Evolutionary conservation across 176 grass and related monocot genomes (phyloP).

Genomic region (Bothriochloa decipiens): DNA sequence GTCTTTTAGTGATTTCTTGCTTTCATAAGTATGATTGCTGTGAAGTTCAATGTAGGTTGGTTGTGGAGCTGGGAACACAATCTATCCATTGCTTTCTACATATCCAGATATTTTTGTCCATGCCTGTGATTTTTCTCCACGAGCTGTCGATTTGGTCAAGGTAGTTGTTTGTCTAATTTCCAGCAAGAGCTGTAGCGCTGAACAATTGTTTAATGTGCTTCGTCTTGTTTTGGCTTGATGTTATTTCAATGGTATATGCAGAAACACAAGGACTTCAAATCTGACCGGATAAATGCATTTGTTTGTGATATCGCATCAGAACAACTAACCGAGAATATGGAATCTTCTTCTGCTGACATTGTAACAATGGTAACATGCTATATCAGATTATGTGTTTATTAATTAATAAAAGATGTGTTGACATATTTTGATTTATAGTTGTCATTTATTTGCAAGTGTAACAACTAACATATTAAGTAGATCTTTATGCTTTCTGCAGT

Average conservation of each 20-base stretch:
- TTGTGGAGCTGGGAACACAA: constrained; percentile 88
- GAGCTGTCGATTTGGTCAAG: constrained; percentile 90
- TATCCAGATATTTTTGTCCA: constrained; percentile 85
- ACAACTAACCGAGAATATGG: constrained; percentile 54
- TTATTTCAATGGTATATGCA: constrained; percentile 43
- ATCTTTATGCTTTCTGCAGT: constrained; percentile 98
- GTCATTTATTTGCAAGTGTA: constrained; percentile 27
- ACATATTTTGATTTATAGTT: constrained; percentile 19
- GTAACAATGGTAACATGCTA: constrained; percentile 86
- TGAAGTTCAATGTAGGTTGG: constrained; percentile 71
- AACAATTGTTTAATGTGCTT: not conserved
- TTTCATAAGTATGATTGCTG: constrained; percentile 24
- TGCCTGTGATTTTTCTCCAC: constrained; percentile 88
- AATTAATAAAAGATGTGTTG: not conserved
- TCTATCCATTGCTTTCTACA: constrained; percentile 76
- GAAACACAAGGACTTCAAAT: constrained; percentile 83
- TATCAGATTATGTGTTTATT: constrained; percentile 21
- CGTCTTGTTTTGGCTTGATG: not conserved
- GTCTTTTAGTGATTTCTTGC: constrained; percentile 22
- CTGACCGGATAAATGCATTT: constrained; percentile 76
- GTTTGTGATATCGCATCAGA: constrained; percentile 84
- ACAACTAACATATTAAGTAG: constrained; percentile 92
- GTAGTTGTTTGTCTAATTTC: constrained; percentile 40
- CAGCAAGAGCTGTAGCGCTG: not conserved
- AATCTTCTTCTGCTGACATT: constrained; percentile 70